Conservation (phyloP, 768 basidiomycete genomes). For the Suillus lakei region DNA sequence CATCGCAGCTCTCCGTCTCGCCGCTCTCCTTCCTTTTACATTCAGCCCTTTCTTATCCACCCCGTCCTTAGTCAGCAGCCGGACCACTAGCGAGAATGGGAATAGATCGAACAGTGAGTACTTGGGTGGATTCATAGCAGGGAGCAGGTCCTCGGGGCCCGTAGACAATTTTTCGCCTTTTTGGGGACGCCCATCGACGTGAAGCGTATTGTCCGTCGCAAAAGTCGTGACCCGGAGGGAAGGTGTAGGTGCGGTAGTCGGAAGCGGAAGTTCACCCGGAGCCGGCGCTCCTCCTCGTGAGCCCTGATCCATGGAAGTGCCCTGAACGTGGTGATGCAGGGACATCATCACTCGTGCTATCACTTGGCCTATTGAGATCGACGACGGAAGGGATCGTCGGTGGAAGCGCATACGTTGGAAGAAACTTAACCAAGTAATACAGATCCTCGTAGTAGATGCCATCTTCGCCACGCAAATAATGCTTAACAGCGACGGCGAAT, state of each 20-base stretch:
- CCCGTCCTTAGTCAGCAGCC: conserved; percentile 50
- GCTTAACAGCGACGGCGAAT: conserved; percentile 68
- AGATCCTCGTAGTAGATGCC: conserved; percentile 48
- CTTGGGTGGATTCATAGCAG: conserved; percentile 61
- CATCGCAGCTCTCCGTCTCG: conserved; percentile 55
- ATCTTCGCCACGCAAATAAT: conserved; percentile 66
- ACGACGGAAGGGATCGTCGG: conserved; percentile 48
- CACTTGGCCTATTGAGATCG: conserved; percentile 26
- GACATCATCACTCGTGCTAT: neutral
- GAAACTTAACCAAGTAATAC: conserved; percentile 72
- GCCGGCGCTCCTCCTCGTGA: conserved; percentile 14
- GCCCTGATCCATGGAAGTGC: conserved; percentile 7
- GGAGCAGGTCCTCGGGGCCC: conserved; percentile 52
- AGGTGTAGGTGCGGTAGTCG: conserved; percentile 27
- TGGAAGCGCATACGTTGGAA: conserved; percentile 67
- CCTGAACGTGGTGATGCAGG: conserved; percentile 16
- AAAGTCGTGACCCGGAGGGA: conserved; percentile 16
- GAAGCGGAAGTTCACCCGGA: conserved; percentile 34
- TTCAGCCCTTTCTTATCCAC: conserved; percentile 27
- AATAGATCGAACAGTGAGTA: conserved; percentile 67
- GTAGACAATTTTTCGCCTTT: conserved; percentile 16
- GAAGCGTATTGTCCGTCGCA: conserved; percentile 17
- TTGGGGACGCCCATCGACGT: conserved; percentile 8
- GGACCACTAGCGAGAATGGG: conserved; percentile 67
- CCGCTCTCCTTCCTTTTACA: conserved; percentile 67